Percentiles rank a stretch among this genome's conserved stretches.
Conservation (phyloP, 345 rosid genomes). For the Lepidium africanum region DNA sequence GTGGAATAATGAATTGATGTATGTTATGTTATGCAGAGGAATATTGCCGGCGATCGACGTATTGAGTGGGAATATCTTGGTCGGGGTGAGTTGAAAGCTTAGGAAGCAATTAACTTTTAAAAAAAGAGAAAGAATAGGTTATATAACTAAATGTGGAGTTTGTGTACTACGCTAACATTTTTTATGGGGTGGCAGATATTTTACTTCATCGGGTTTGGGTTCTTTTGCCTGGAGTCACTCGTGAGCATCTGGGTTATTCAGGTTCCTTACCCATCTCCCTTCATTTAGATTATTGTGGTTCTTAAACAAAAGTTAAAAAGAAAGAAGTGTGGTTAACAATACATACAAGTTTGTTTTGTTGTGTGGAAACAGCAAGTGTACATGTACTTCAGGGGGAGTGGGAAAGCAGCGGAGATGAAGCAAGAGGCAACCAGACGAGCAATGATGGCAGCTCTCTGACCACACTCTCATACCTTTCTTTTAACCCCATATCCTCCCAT, state of each 20-base stretch:
- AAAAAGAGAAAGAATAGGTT: no score
- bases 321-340: neutral
- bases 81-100: slow-evolving; percentile 56
- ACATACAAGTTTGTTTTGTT: neutral
- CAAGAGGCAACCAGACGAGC: slow-evolving; percentile 64
- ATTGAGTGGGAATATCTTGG: slow-evolving; percentile 41
- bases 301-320: neutral
- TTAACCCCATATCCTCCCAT: neutral
- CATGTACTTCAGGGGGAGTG: slow-evolving; percentile 91
- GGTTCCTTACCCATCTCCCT: slow-evolving; percentile 34
- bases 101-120: neutral
- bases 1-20: neutral
- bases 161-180: neutral
- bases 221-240: slow-evolving; percentile 66
- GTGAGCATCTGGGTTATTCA: slow-evolving; percentile 98
- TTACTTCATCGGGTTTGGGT: slow-evolving; percentile 80
- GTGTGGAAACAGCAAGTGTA: slow-evolving; percentile 72
- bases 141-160: neutral
- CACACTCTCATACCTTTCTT: neutral
- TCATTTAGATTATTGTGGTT: neutral
- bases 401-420: slow-evolving; percentile 85
- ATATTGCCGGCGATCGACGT: slow-evolving; percentile 85
- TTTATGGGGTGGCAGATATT: slow-evolving; percentile 51
- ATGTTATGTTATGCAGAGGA: slow-evolving; percentile 50
- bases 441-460: slow-evolving; percentile 71